Percentiles rank a stretch among this genome's conserved stretches.
Conservation (phyloP, 2,329 filamentous ascomycete species). For the Colletotrichum tropicicola region DNA sequence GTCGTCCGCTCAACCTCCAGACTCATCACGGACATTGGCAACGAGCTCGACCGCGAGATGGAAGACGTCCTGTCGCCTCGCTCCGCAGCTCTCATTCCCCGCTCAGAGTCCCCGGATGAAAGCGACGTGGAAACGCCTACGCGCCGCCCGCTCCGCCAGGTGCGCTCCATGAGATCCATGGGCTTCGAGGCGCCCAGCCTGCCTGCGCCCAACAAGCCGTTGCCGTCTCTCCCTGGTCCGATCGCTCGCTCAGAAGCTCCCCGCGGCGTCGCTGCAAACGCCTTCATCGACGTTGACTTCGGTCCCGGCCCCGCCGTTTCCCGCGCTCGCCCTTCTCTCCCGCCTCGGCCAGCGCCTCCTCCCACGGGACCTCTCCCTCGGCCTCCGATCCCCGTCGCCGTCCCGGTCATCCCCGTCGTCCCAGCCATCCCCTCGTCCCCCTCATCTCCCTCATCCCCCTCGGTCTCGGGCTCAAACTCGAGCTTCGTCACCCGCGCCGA, state of each 20-base stretch:
- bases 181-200: background rate
- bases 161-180: conserved; percentile 3
- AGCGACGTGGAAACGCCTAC: conserved; percentile 15
- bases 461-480: background rate
- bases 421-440: background rate
- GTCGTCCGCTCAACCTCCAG: conserved; percentile 8
- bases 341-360: background rate
- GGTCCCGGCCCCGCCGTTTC: background rate
- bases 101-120: background rate
- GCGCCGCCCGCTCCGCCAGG: conserved; percentile 3
- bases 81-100: background rate
- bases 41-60: conserved; percentile 22
- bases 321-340: background rate
- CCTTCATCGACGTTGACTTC: background rate
- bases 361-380: background rate
- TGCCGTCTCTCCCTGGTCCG: conserved; percentile 9
- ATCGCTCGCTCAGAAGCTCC: background rate
- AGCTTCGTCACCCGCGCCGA: conserved; percentile 16
- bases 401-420: background rate
- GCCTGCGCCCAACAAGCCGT: conserved; percentile 22
- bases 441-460: background rate
- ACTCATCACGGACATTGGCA: conserved; percentile 24
- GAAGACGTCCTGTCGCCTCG: conserved; percentile 13
- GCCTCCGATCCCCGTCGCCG: background rate
- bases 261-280: background rate